Conservation (phyloP, 139 green algal genomes). For the Pseudopediastrum boryanum region DNA sequence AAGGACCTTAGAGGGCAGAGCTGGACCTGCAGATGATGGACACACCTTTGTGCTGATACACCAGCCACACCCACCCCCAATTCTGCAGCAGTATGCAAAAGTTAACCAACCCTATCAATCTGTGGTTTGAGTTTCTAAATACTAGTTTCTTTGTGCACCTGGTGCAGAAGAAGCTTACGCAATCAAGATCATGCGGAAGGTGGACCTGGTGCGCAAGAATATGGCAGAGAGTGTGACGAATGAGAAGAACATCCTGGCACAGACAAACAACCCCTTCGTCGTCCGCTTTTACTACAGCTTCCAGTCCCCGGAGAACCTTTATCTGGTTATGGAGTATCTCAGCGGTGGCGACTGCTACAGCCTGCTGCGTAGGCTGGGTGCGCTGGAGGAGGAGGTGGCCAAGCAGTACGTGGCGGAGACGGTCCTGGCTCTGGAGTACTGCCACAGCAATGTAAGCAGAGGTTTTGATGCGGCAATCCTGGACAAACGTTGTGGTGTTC, state of each 20-base stretch:
- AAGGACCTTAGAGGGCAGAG: too few species aligned
- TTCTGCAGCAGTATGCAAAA: too few species aligned
- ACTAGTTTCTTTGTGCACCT: too few species aligned
- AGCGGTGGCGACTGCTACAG: constrained; percentile 59
- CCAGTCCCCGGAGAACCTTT: constrained; percentile 89
- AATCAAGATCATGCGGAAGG: constrained; percentile 90
- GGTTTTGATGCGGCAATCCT: background rate
- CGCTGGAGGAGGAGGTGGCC: constrained; percentile 84
- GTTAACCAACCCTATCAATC: too few species aligned
- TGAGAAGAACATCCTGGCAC: constrained; percentile 92
- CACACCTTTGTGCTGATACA: too few species aligned
- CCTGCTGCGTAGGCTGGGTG: constrained; percentile 61
- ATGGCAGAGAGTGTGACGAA: constrained; percentile 90
- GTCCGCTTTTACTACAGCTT: constrained; percentile 95
- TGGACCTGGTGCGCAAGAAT: constrained; percentile 95
- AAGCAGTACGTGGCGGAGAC: constrained; percentile 90
- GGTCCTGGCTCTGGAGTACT: constrained; percentile 95
- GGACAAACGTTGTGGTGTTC: constrained; percentile 13
- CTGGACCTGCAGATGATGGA: too few species aligned
- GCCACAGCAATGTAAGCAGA: constrained; percentile 74
- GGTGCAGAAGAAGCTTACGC: constrained; percentile 55
- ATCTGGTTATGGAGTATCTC: constrained; percentile 98
- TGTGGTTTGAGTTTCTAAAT: too few species aligned
- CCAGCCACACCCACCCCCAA: too few species aligned
- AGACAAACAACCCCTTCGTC: constrained; percentile 86